Evolutionary conservation across 306 rosid genomes (phyloP).

Genomic region (Pachyrhizus erosus): DNA sequence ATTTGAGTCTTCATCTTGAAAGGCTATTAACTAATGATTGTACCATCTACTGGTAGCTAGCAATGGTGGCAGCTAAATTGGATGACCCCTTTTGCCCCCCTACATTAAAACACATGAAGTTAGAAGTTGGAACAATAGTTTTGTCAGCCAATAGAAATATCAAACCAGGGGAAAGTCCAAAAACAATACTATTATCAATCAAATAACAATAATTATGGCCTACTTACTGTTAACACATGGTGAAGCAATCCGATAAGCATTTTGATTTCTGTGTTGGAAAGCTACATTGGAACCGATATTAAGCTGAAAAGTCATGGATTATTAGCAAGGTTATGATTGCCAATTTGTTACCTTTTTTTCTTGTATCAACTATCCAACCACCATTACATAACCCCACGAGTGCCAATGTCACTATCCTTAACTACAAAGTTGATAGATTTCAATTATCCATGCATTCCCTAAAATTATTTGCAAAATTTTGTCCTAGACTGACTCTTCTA

Average conservation of each 20-base stretch:
- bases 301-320: conserved; percentile 43
- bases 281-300: conserved; percentile 41
- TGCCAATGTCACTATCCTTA: conserved; percentile 31
- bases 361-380: conserved; percentile 34
- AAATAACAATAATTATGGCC: conserved; percentile 33
- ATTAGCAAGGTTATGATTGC: conserved; percentile 46
- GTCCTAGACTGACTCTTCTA: not conserved
- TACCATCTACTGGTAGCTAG: not conserved
- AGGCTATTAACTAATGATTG: conserved; percentile 20
- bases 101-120: not conserved
- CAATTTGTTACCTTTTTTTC: not conserved
- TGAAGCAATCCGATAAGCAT: conserved; percentile 47
- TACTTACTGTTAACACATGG: conserved; percentile 31
- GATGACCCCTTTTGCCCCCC: not conserved
- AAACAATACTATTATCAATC: conserved; percentile 1
- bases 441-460: conserved; percentile 16
- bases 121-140: not conserved
- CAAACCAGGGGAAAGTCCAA: not conserved
- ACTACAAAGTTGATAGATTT: conserved; percentile 16
- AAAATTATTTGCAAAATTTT: conserved; percentile 26
- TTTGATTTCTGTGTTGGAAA: conserved; percentile 37
- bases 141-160: not conserved
- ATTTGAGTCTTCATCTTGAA: conserved; percentile 16
- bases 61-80: not conserved
- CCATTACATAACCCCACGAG: conserved; percentile 39